phyloP scores from a whole-genome alignment of 768 basidiomycete species.

The Mycena vitilis region DNA sequence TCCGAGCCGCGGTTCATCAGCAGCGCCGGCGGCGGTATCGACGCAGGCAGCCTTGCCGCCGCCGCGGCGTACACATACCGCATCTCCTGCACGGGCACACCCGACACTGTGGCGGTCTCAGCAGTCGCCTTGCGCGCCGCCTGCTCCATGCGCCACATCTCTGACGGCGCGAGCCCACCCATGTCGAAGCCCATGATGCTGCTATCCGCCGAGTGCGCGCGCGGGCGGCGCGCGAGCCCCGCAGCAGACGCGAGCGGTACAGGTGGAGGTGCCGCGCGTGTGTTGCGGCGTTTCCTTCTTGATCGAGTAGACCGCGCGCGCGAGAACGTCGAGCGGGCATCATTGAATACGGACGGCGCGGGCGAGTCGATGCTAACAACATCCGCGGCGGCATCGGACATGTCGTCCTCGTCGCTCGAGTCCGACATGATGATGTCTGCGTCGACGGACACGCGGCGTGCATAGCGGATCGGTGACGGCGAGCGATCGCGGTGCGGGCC shows the following conservation, averaged over 20 bases:
- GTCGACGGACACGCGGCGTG: slow-evolving; percentile 29
- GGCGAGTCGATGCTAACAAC: slow-evolving; percentile 20
- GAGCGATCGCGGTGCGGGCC: slow-evolving; percentile 16
- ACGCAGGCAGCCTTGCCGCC: slow-evolving; percentile 31
- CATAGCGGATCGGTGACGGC: slow-evolving; percentile 35
- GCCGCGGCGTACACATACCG: slow-evolving; percentile 31
- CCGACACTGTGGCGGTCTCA: background rate
- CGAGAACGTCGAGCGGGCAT: slow-evolving; percentile 34
- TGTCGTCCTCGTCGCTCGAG: slow-evolving; percentile 29
- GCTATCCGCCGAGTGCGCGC: slow-evolving; percentile 33
- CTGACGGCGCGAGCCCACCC: slow-evolving; percentile 32
- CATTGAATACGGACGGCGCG: slow-evolving; percentile 29
- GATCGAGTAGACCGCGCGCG: slow-evolving; percentile 25
- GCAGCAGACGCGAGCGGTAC: slow-evolving; percentile 31
- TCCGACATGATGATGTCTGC: slow-evolving; percentile 30
- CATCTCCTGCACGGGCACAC: slow-evolving; percentile 22
- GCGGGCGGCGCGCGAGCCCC: slow-evolving; percentile 20
- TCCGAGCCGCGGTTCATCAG: slow-evolving; percentile 10
- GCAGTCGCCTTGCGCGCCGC: slow-evolving; percentile 15
- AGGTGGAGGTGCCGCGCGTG: slow-evolving; percentile 33
- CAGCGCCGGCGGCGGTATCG: slow-evolving; percentile 28
- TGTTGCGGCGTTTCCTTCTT: slow-evolving; percentile 22
- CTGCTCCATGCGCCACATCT: slow-evolving; percentile 34
- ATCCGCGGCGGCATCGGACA: slow-evolving; percentile 1
- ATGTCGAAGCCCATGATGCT: slow-evolving; percentile 29